Conservation (phyloP, 495 filamentous ascomycete species). For the Trichocladium uniseriatum region DNA sequence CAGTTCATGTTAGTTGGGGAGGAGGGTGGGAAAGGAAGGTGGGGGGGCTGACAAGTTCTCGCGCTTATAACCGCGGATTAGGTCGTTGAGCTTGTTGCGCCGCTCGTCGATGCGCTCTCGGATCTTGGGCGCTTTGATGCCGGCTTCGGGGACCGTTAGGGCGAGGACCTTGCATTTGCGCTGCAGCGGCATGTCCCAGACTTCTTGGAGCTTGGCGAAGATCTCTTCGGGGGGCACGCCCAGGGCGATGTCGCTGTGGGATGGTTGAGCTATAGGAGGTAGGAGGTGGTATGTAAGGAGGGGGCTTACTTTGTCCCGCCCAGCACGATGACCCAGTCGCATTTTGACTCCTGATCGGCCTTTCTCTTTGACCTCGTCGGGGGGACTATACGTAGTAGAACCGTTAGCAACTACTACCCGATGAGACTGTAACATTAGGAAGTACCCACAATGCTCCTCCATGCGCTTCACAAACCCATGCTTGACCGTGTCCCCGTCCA, state of each 20-base stretch:
- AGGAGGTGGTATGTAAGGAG: background rate
- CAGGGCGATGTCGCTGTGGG: conserved; percentile 37
- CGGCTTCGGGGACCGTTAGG: conserved; percentile 50
- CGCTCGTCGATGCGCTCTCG: conserved; percentile 25
- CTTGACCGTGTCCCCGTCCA: conserved; percentile 43
- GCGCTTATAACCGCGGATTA: conserved; percentile 39
- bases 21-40: background rate
- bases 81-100: conserved; percentile 41
- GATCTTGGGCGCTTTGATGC: conserved; percentile 8
- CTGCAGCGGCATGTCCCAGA: conserved; percentile 40
- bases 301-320: conserved; percentile 51
- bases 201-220: conserved; percentile 30
- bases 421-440: no score
- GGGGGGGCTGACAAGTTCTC: conserved; percentile 35
- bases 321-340: conserved; percentile 43
- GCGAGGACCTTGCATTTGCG: conserved; percentile 46
- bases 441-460: conserved; percentile 31
- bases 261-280: background rate
- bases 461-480: conserved; percentile 42
- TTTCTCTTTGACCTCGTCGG: background rate
- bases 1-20: background rate
- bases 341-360: conserved; percentile 13
- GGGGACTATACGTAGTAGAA: background rate
- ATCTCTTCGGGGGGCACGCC: conserved; percentile 27
- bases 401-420: no score